phyloP scores from a whole-genome alignment of 768 basidiomycete genomes.

The Russula abietina region DNA sequence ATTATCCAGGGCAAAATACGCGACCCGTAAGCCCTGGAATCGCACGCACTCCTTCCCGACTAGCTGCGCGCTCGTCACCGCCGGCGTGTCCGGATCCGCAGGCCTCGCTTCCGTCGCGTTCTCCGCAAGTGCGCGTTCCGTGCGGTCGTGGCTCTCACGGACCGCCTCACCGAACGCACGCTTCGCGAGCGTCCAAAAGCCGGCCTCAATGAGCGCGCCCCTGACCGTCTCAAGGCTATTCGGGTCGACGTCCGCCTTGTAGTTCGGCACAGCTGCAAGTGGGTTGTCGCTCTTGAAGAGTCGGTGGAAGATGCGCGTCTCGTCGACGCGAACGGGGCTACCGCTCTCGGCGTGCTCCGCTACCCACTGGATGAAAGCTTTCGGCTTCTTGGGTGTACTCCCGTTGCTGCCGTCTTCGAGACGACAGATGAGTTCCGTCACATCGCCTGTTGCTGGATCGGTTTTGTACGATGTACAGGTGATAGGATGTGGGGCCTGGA shows the following conservation, averaged over 20 bases:
- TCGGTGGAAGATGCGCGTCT: constrained; percentile 87
- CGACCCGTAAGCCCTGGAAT: constrained; percentile 94
- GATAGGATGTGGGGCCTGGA: constrained; percentile 88
- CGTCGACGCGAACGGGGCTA: constrained; percentile 79
- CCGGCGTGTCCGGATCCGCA: constrained; percentile 52
- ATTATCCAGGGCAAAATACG: constrained; percentile 84
- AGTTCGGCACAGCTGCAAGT: constrained; percentile 58
- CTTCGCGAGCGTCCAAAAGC: constrained; percentile 82
- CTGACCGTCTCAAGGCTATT: constrained; percentile 74
- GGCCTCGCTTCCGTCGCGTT: constrained; percentile 34
- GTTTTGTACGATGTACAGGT: constrained; percentile 87
- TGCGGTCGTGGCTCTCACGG: constrained; percentile 56
- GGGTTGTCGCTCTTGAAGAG: constrained; percentile 95
- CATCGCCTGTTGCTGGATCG: constrained; percentile 63
- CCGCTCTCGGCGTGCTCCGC: constrained; percentile 72
- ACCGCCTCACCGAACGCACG: constrained; percentile 57
- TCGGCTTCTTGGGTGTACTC: constrained; percentile 63
- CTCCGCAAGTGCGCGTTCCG: constrained; percentile 51
- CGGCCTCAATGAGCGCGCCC: constrained; percentile 80
- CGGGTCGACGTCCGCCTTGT: constrained; percentile 74
- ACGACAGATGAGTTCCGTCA: constrained; percentile 72
- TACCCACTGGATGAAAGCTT: constrained; percentile 97
- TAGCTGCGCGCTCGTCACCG: constrained; percentile 70
- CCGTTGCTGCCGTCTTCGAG: constrained; percentile 60
- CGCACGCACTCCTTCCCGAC: constrained; percentile 88